These are phyloP conservation scores for Aspergillus sclerotiicarbonarius DNA, from an alignment of 495 filamentous ascomycete genomes.

Conservation along the genomic window DNA sequence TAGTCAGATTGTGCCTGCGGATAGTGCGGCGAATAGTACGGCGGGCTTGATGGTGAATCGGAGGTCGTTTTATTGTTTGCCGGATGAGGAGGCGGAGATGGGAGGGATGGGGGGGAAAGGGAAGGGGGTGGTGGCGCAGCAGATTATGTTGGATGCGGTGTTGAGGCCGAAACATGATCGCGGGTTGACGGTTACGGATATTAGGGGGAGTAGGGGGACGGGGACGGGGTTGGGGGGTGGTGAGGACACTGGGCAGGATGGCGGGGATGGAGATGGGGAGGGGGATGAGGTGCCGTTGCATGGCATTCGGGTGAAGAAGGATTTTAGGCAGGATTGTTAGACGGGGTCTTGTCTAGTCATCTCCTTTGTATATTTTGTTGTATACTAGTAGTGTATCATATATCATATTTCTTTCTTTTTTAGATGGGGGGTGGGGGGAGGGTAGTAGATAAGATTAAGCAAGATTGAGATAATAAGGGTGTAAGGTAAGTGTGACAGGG, in stretches of 20 bases:
- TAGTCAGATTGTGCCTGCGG: not conserved
- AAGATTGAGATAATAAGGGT: no score
- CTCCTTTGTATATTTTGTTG: no score
- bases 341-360: no score
- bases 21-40: not conserved
- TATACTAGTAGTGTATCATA: no score
- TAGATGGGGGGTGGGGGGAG: no score
- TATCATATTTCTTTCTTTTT: no score
- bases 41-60: conserved; percentile 5
- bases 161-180: conserved; percentile 22
- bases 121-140: not conserved
- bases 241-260: no score
- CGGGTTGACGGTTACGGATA: conserved; percentile 18
- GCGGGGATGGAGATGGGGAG: conserved; percentile 4
- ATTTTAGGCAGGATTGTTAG: conserved; percentile 19
- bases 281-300: conserved; percentile 27
- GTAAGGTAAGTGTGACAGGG: no score
- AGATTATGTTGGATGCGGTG: conserved; percentile 6
- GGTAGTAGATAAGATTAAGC: no score
- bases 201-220: conserved; percentile 8
- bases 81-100: conserved; percentile 13
- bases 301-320: conserved; percentile 25
- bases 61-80: conserved; percentile 22
- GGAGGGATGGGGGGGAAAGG: no score
- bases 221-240: no score